phyloP scores from a whole-genome alignment of 2,329 filamentous ascomycete species.

The Coniosporium tulheliwenetii region DNA sequence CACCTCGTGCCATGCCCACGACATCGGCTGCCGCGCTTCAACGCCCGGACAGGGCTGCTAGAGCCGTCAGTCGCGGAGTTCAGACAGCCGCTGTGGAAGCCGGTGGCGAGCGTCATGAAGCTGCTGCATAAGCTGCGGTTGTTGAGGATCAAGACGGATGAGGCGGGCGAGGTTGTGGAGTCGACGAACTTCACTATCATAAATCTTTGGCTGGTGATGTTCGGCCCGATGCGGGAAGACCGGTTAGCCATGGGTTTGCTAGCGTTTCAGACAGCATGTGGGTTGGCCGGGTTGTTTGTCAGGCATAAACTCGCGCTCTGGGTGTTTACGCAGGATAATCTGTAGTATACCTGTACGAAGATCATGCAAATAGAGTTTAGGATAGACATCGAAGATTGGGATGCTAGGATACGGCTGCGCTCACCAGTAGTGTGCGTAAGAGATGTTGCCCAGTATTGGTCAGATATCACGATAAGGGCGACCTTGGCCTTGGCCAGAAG shows the following conservation, averaged over 20 bases:
- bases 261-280: constrained; percentile 58
- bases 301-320: constrained; percentile 74
- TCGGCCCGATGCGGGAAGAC: constrained; percentile 81
- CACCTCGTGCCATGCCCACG: constrained; percentile 80
- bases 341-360: background rate
- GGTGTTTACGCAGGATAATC: constrained; percentile 86
- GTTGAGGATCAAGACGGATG: constrained; percentile 50
- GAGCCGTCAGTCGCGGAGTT: constrained; percentile 74
- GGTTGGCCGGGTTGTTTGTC: constrained; percentile 70
- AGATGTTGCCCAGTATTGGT: too few species aligned
- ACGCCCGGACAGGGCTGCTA: constrained; percentile 65
- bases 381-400: too few species aligned
- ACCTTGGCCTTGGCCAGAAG: too few species aligned
- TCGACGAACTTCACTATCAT: constrained; percentile 85
- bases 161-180: constrained; percentile 55
- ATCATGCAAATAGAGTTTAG: too few species aligned
- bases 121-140: constrained; percentile 54
- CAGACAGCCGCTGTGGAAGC: constrained; percentile 49
- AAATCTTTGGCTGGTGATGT: constrained; percentile 93
- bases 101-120: constrained; percentile 48
- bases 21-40: constrained; percentile 81
- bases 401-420: too few species aligned
- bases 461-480: too few species aligned
- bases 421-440: too few species aligned
- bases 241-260: constrained; percentile 66